Evolutionary conservation across 805 yeast genomes (phyloP).

Genomic region (Lachancea waltii): DNA sequence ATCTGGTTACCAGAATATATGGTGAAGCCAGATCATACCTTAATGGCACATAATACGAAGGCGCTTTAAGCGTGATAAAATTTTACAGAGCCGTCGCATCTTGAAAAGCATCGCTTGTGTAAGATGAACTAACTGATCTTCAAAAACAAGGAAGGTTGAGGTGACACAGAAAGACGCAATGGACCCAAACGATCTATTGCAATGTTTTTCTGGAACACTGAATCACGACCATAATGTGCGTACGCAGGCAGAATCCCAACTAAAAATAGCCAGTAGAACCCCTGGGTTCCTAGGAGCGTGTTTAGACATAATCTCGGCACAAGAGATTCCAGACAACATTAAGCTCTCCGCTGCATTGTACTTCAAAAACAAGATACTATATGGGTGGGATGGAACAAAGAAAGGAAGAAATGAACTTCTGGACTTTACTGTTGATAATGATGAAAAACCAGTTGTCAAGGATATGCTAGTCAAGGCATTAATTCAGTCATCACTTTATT

Average conservation of each 20-base stretch:
- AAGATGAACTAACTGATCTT: too few relatives aligned
- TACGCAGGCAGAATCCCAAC: slow-evolving; percentile 60
- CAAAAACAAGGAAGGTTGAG: too few relatives aligned
- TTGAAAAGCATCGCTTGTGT: neutral
- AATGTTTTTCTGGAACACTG: slow-evolving; percentile 74
- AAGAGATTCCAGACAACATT: slow-evolving; percentile 44
- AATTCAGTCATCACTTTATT: slow-evolving; percentile 39
- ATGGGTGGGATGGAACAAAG: slow-evolving; percentile 48
- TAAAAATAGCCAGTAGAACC: slow-evolving; percentile 48
- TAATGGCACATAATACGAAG: too few relatives aligned
- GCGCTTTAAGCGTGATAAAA: too few relatives aligned
- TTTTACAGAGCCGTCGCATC: neutral
- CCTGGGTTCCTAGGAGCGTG: slow-evolving; percentile 82
- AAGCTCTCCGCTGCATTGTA: slow-evolving; percentile 74
- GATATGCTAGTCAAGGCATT: slow-evolving; percentile 63
- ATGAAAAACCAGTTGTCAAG: slow-evolving; percentile 69
- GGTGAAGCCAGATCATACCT: too few relatives aligned
- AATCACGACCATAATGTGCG: slow-evolving; percentile 57
- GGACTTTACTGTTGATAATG: slow-evolving; percentile 43
- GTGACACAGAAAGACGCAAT: too few relatives aligned
- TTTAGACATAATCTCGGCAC: slow-evolving; percentile 59
- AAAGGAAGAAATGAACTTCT: slow-evolving; percentile 25
- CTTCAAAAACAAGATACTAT: slow-evolving; percentile 66
- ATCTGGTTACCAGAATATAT: too few relatives aligned
- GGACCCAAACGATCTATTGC: slow-evolving; percentile 64